phyloP scores from a whole-genome alignment of 2,329 filamentous ascomycete species.

The Graphium sp. region DNA sequence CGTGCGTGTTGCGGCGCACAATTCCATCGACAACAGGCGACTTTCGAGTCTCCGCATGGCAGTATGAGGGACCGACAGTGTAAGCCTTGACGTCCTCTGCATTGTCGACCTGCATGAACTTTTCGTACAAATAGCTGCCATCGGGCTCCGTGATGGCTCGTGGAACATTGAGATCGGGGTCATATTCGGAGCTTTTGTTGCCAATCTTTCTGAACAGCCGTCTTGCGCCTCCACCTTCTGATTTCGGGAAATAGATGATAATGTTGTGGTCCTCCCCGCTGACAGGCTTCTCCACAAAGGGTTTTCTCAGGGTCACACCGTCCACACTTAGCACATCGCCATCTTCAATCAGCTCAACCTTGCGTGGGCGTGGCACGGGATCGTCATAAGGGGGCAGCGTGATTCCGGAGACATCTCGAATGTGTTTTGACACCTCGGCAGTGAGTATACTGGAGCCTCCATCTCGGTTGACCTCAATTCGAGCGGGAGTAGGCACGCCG shows the following conservation, averaged over 20 bases:
- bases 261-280: constrained; percentile 98
- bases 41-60: constrained; percentile 92
- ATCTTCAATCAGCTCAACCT: constrained; percentile 76
- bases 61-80: constrained; percentile 83
- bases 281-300: constrained; percentile 97
- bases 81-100: constrained; percentile 98
- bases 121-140: constrained; percentile 89
- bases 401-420: constrained; percentile 69
- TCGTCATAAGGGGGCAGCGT: constrained; percentile 51
- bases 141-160: constrained; percentile 65
- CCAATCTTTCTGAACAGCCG: constrained; percentile 93
- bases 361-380: constrained; percentile 45
- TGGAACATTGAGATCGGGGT: constrained; percentile 59
- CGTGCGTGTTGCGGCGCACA: constrained; percentile 88
- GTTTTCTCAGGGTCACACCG: constrained; percentile 66
- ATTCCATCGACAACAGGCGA: constrained; percentile 94
- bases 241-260: constrained; percentile 87
- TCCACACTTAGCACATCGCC: constrained; percentile 81
- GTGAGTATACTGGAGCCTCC: constrained; percentile 71
- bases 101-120: constrained; percentile 92
- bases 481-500: constrained; percentile 72
- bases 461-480: constrained; percentile 83
- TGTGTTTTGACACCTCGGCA: constrained; percentile 60
- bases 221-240: constrained; percentile 73
- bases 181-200: constrained; percentile 96